Evolutionary conservation across 805 yeast genomes (phyloP).

Genomic region (Ogataea chonburiensis): DNA sequence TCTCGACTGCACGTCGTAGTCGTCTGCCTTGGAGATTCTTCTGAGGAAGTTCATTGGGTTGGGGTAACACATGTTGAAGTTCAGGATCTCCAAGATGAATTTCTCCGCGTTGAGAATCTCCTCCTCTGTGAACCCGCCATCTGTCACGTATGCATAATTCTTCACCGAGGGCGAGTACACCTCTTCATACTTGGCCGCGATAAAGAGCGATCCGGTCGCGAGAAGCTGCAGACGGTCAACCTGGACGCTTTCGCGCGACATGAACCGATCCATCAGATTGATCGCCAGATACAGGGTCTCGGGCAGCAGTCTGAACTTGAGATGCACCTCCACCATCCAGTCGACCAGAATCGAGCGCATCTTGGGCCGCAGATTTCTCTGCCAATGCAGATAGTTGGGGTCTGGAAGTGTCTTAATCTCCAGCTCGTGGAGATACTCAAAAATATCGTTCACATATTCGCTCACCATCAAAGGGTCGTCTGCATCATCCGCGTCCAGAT

Average conservation of each 20-base stretch:
- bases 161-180: conserved; percentile 83
- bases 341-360: conserved; percentile 88
- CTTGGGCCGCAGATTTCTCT: conserved; percentile 68
- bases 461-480: conserved; percentile 86
- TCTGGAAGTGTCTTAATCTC: conserved; percentile 75
- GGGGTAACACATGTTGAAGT: conserved; percentile 78
- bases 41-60: conserved; percentile 88
- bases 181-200: conserved; percentile 93
- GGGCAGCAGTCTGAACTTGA: conserved; percentile 76
- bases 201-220: conserved; percentile 81
- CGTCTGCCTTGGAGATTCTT: conserved; percentile 87
- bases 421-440: conserved; percentile 69
- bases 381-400: conserved; percentile 62
- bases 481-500: conserved; percentile 64
- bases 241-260: conserved; percentile 70
- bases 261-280: conserved; percentile 83
- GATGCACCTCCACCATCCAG: conserved; percentile 90
- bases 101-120: conserved; percentile 84
- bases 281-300: conserved; percentile 83
- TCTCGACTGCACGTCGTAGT: conserved; percentile 79
- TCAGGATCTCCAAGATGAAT: conserved; percentile 65
- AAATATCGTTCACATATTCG: conserved; percentile 87
- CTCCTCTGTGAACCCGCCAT: conserved; percentile 77
- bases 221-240: conserved; percentile 79
- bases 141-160: conserved; percentile 85